phyloP scores from a whole-genome alignment of 164 flowering plant species.

The Houttuynia cordata region DNA sequence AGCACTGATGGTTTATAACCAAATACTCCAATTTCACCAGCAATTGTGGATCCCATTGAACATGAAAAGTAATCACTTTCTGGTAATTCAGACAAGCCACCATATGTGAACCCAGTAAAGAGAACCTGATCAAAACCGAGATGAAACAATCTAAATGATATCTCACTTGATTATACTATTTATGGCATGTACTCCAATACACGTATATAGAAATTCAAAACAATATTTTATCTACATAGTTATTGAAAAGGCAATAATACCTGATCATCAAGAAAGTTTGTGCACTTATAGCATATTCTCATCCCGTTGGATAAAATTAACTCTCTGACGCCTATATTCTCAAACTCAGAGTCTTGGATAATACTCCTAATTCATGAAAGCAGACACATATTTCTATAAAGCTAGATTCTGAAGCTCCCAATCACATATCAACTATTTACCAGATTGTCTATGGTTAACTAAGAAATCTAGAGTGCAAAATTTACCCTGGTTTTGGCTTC shows the following conservation, averaged over 20 bases:
- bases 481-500: conserved; percentile 78
- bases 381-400: not conserved
- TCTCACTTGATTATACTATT: too few relatives aligned
- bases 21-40: conserved; percentile 95
- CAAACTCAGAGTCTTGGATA: conserved; percentile 43
- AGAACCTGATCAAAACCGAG: conserved; percentile 40
- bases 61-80: conserved; percentile 71
- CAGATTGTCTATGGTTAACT: not conserved
- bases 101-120: conserved; percentile 85
- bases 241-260: conserved; percentile 19
- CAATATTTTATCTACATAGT: not conserved
- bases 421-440: not conserved
- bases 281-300: conserved; percentile 86
- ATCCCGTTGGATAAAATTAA: conserved; percentile 81
- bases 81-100: conserved; percentile 83
- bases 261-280: conserved; percentile 93
- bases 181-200: too few relatives aligned
- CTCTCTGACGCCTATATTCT: conserved; percentile 67
- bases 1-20: conserved; percentile 82
- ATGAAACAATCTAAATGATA: not conserved
- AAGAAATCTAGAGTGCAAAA: not conserved
- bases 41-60: conserved; percentile 88
- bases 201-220: too few relatives aligned
- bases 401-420: not conserved
- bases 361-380: conserved; percentile 32